A percentile compares a stretch with the other conserved stretches of the same genome.
Evolutionary conservation across 2,329 filamentous ascomycete genomes (phyloP).

Genomic region (Fusarium fujikuroi): DNA sequence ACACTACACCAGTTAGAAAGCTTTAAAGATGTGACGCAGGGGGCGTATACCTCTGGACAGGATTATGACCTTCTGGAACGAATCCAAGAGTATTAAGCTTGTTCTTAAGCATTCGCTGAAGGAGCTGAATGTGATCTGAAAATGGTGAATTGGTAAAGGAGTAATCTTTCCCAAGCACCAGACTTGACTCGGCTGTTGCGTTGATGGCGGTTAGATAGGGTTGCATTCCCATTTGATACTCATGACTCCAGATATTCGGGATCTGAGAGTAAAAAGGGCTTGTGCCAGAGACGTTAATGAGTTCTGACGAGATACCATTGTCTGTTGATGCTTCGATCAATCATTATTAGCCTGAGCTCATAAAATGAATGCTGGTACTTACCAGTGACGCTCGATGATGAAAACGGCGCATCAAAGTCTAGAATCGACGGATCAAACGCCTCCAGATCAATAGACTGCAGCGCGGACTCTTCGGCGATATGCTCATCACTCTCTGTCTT

Average conservation of each 20-base stretch:
- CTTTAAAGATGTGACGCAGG: background rate
- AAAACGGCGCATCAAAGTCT: slow-evolving; percentile 6
- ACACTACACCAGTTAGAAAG: slow-evolving; percentile 17
- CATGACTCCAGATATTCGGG: slow-evolving; percentile 46
- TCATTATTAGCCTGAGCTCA: rapidly evolving
- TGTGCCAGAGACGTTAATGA: slow-evolving; percentile 17
- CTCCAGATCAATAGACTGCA: background rate
- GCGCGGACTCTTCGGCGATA: background rate
- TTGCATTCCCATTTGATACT: slow-evolving; percentile 47
- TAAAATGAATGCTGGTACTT: rapidly evolving
- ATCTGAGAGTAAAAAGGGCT: slow-evolving; percentile 41
- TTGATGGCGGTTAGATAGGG: slow-evolving; percentile 42
- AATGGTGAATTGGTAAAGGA: slow-evolving; percentile 46
- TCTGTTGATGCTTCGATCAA: background rate
- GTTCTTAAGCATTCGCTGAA: slow-evolving; percentile 40
- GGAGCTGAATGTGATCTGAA: slow-evolving; percentile 46
- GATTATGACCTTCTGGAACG: slow-evolving; percentile 17
- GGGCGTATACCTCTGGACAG: slow-evolving; percentile 20
- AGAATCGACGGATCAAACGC: slow-evolving; percentile 9
- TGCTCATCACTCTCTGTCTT: rapidly evolving
- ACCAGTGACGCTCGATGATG: background rate
- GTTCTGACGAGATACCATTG: background rate
- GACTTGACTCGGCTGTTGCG: slow-evolving; percentile 35
- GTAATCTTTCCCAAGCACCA: slow-evolving; percentile 42
- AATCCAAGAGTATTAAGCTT: slow-evolving; percentile 38